phyloP scores from a whole-genome alignment of 2,329 filamentous ascomycete genomes.

The Malbranchea cinnamomea region DNA sequence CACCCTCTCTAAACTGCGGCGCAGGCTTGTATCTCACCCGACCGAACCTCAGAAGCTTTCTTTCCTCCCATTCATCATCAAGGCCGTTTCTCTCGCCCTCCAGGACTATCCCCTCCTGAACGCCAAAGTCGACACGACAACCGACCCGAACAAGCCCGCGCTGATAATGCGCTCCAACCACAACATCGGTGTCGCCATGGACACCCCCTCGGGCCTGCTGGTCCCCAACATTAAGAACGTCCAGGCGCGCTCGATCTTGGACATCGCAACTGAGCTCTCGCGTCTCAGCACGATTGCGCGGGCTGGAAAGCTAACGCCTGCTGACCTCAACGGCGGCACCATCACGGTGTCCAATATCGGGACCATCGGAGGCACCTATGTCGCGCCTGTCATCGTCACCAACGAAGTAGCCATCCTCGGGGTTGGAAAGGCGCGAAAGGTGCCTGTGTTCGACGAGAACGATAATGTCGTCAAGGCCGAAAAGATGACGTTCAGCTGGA shows the following conservation, averaged over 20 bases:
- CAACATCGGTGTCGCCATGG: slow-evolving; percentile 93
- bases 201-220: slow-evolving; percentile 73
- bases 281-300: slow-evolving; percentile 59
- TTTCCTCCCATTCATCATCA: slow-evolving; percentile 88
- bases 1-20: slow-evolving; percentile 55
- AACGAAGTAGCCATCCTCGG: slow-evolving; percentile 86
- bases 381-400: slow-evolving; percentile 80
- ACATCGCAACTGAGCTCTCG: slow-evolving; percentile 61
- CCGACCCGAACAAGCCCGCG: slow-evolving; percentile 49
- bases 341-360: slow-evolving; percentile 97
- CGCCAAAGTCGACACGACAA: slow-evolving; percentile 55
- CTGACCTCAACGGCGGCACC: slow-evolving; percentile 71
- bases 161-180: slow-evolving; percentile 70
- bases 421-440: slow-evolving; percentile 61
- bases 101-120: slow-evolving; percentile 77
- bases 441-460: slow-evolving; percentile 58
- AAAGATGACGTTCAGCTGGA: slow-evolving; percentile 88
- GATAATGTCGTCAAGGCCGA: slow-evolving; percentile 56
- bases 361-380: slow-evolving; percentile 81
- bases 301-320: slow-evolving; percentile 56
- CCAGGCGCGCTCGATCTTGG: slow-evolving; percentile 56
- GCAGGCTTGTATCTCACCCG: slow-evolving; percentile 41
- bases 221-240: slow-evolving; percentile 88
- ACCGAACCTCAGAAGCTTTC: slow-evolving; percentile 52
- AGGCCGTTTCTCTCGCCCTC: slow-evolving; percentile 78